A percentile compares a stretch with the other conserved stretches of the same genome.
These are phyloP conservation scores for Anisodus acutangulus DNA, from an alignment of 257 asterid genomes.

Conservation along the genomic window DNA sequence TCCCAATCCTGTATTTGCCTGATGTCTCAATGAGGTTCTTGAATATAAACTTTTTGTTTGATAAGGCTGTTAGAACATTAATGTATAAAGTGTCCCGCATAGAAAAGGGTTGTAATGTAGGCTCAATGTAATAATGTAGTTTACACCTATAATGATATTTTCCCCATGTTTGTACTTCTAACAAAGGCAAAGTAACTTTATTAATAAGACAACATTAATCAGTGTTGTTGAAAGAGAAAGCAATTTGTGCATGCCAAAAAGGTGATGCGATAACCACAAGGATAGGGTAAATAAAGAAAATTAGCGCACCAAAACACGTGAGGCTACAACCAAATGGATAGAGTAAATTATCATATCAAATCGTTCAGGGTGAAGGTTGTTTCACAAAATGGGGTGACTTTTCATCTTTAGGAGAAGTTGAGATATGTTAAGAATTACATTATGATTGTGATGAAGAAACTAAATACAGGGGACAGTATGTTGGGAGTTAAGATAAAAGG, in stretches of 20 bases:
- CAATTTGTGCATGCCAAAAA: background rate
- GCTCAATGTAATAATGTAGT: no score
- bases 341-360: background rate
- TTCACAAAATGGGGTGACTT: conserved; percentile 10
- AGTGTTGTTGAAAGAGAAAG: background rate
- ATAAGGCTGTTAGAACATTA: background rate
- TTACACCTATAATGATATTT: no score
- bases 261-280: background rate
- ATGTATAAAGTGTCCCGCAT: no score
- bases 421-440: background rate
- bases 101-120: no score
- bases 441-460: conserved; percentile 3
- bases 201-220: no score
- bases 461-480: background rate
- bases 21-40: background rate
- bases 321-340: background rate
- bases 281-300: background rate
- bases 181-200: background rate
- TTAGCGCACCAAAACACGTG: no score
- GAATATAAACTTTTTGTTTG: background rate
- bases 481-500: background rate
- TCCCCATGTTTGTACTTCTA: background rate
- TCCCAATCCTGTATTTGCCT: background rate
- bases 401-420: background rate
- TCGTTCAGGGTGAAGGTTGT: background rate